Evolutionary conservation across 371 early-diverging fungal species (phyloP).

Genomic region (Mortierella sp.): DNA sequence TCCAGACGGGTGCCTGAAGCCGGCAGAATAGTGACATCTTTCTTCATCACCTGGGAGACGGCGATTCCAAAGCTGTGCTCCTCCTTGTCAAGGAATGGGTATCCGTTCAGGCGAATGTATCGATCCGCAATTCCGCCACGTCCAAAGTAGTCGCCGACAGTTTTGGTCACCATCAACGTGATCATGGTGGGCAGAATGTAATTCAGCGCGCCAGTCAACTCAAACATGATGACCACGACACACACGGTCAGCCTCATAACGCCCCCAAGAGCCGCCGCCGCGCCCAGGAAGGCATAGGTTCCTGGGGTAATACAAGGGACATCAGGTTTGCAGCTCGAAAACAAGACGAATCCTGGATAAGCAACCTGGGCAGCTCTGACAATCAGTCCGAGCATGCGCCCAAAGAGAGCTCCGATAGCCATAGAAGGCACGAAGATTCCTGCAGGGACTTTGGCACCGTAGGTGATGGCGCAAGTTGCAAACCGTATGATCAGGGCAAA

Average conservation of each 20-base stretch:
- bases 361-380: constrained; percentile 78
- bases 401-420: constrained; percentile 92
- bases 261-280: constrained; percentile 92
- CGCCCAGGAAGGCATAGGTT: constrained; percentile 97
- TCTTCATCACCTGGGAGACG: constrained; percentile 77
- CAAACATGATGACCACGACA: constrained; percentile 97
- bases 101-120: constrained; percentile 85
- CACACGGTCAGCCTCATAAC: constrained; percentile 82
- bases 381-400: constrained; percentile 91
- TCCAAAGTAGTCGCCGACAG: constrained; percentile 88
- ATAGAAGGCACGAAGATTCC: constrained; percentile 95
- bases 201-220: constrained; percentile 93
- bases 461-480: constrained; percentile 79
- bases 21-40: constrained; percentile 69
- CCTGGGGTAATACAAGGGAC: constrained; percentile 93
- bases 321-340: constrained; percentile 84
- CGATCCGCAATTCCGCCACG: constrained; percentile 91
- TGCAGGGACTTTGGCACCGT: constrained; percentile 87
- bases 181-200: constrained; percentile 96
- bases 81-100: constrained; percentile 92
- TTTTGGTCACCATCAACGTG: constrained; percentile 89
- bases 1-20: constrained; percentile 63
- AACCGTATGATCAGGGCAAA: constrained; percentile 78
- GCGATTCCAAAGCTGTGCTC: constrained; percentile 72
- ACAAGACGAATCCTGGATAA: constrained; percentile 79